Evolutionary conservation across 768 basidiomycete species (phyloP), one percentile per base, ranked within the genome.

Genomic region (Lactarius sanguifluus): DNA sequence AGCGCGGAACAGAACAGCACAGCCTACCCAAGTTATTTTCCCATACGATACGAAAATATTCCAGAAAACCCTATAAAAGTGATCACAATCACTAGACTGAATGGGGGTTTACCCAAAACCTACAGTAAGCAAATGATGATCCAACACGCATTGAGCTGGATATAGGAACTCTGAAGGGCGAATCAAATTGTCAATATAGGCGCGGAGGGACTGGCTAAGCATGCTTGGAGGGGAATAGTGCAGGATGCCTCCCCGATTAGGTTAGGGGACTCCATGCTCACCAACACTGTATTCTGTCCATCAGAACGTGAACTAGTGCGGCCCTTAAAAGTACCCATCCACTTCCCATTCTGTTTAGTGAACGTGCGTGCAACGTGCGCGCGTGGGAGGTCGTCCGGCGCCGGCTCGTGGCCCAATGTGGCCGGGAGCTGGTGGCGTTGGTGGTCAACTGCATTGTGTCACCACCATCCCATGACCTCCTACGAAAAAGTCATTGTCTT

Each of bases 401-500:
- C 54, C 43, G 43, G 64, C 23, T 55, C 52, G 16, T 32, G 41
- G 38, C 36, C 50, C 40, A 43, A 43, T 28, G 61, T 67, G 66
- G 57, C 64, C 34, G 41, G 52, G 13, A 47, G 61, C 34, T 68
- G 68, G 66, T 69, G 61, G 62, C 62, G 62, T 45, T 32, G 41
- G 41, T 25, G 23, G n/a, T 41, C 52, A 54, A 68, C 65, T 16
- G 25, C 58, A 54, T 57, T 70, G 45, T 73, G 72, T 69, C 73
- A 71, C 72, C 69, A 70, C 67, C 69, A 58, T 60, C 72, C 73
- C 67, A 76, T 76, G 71, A 72, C 73, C 64, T 70, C 75, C 57
- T n/a, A 66, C 77, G 55, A 68, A 64, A 64, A 76, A 77, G 54
- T 64, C 71, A 50, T 65, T 74, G 30, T 70, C 69, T 59, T 67